Evolutionary conservation across 108 stramenopile species (phyloP), one percentile per base, ranked within the genome.

Genomic region (Conticribra weissflogii): DNA sequence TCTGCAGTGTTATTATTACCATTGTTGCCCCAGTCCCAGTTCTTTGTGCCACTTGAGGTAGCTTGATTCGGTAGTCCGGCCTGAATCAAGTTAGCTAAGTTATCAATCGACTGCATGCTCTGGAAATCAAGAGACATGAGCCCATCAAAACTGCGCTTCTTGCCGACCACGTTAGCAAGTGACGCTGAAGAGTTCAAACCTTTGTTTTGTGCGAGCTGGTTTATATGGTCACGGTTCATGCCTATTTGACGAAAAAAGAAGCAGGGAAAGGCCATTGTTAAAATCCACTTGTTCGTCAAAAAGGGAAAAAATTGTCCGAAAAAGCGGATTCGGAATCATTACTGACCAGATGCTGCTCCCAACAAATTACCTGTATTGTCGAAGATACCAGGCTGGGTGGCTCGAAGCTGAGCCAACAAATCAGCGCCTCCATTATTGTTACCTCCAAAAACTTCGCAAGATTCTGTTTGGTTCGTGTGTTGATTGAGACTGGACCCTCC

Each of bases 111-210:
- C 71, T 95, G 93, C 51, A 95, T 71, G 22, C 79, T 79, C 64
- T 95, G 90, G 60, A 92, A 92, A 53, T 95, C 90, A 21, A 95
- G 60, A 19, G 76, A 81, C 93, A 95, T 92, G 52, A 92, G 81
- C 27, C 86, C 86, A 68, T 95, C 91, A 64, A 92, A 92, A 17
- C 75, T 76, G 25, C 70, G 80, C 63, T 90, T 77, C 47, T 90
- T 88, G 17, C 87, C 75, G n/a, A 90, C 75, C 85, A 90, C 82
- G 59, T 92, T 88, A 24, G 87, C 79, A 33, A 94, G 67, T 14
- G 88, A 90, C 19, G 54, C 71, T 23, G 71, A 55, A 3, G 89
- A 86, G 9, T 84, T 76, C 12, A 85, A 21, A 14, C 87, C 86
- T 23, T 76, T 62, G 29, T 83, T 83, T 23, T 62, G 68, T 17